phyloP scores from a whole-genome alignment of 139 green algal species.

The Chloropicon primus region DNA sequence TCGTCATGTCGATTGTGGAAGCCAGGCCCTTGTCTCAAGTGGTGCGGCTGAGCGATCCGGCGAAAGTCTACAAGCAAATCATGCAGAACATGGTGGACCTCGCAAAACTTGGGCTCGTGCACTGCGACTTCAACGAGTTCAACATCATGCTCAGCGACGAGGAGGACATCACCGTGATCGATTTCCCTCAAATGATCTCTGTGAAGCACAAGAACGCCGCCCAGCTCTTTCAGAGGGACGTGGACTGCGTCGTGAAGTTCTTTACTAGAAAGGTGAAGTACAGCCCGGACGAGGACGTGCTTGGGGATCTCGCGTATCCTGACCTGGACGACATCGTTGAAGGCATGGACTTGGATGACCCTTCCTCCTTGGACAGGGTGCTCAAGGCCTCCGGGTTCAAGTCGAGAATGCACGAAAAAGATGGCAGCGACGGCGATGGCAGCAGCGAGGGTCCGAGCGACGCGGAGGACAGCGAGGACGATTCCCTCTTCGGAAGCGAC shows the following conservation, averaged over 20 bases:
- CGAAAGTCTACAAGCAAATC: constrained; percentile 47
- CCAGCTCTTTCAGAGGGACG: constrained; percentile 87
- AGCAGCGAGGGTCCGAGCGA: neutral
- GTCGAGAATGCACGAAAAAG: neutral
- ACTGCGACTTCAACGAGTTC: constrained; percentile 99
- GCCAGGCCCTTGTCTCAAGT: constrained; percentile 50
- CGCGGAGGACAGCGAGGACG: constrained; percentile 7
- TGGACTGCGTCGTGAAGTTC: constrained; percentile 67
- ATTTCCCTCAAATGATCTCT: constrained; percentile 98
- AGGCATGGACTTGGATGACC: neutral
- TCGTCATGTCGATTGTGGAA: constrained; percentile 76
- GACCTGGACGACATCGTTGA: constrained; percentile 25
- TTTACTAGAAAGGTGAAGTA: constrained; percentile 52
- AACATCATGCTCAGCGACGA: constrained; percentile 62
- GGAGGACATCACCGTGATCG: constrained; percentile 67
- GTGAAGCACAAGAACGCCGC: constrained; percentile 72
- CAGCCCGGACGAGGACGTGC: constrained; percentile 36
- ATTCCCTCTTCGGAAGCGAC: neutral
- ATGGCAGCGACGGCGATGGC: constrained; percentile 9
- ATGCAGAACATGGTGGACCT: constrained; percentile 70
- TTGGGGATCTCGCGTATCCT: constrained; percentile 32
- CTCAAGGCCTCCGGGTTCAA: constrained; percentile 23
- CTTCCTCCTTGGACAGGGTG: neutral
- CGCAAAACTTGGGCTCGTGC: constrained; percentile 68
- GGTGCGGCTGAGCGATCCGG: constrained; percentile 46